phyloP scores from a whole-genome alignment of 306 rosid genomes.

The Pueraria montana region DNA sequence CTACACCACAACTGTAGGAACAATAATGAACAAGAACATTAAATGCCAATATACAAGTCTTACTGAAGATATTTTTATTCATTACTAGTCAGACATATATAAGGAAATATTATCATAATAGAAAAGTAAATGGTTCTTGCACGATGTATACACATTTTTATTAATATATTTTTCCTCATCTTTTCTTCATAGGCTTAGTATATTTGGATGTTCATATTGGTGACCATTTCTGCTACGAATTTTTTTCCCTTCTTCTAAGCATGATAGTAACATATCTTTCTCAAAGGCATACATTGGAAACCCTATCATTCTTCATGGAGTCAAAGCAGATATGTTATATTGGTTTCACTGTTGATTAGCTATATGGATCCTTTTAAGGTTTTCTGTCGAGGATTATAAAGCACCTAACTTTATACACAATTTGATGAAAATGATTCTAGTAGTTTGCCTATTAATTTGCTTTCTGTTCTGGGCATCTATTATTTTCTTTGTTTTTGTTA shows the following conservation, averaged over 20 bases:
- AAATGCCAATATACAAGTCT: not conserved
- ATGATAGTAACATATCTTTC: conserved; percentile 5
- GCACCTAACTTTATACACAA: not conserved
- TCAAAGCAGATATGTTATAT: conserved; percentile 1
- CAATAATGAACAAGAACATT: conserved; percentile 10
- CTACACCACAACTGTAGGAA: not conserved
- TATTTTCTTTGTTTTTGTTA: not conserved
- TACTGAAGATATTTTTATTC: conserved; percentile 2
- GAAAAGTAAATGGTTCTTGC: conserved; percentile 13
- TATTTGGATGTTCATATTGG: conserved; percentile 6
- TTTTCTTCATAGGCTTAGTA: not conserved
- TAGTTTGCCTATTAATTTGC: conserved; percentile 19
- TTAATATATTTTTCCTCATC: not conserved
- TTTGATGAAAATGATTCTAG: conserved; percentile 18
- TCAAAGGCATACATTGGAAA: conserved; percentile 22
- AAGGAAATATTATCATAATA: not conserved
- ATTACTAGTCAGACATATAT: conserved; percentile 24
- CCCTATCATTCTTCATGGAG: conserved; percentile 21
- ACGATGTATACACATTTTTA: not conserved
- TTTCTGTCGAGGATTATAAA: conserved; percentile 22
- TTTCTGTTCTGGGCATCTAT: conserved; percentile 1
- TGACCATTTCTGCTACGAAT: not conserved
- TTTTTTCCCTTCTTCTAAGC: not conserved
- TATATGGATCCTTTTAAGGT: not conserved
- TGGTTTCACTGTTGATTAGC: conserved; percentile 19